phyloP scores from a whole-genome alignment of 768 basidiomycete genomes.

The Epithele typhae region DNA sequence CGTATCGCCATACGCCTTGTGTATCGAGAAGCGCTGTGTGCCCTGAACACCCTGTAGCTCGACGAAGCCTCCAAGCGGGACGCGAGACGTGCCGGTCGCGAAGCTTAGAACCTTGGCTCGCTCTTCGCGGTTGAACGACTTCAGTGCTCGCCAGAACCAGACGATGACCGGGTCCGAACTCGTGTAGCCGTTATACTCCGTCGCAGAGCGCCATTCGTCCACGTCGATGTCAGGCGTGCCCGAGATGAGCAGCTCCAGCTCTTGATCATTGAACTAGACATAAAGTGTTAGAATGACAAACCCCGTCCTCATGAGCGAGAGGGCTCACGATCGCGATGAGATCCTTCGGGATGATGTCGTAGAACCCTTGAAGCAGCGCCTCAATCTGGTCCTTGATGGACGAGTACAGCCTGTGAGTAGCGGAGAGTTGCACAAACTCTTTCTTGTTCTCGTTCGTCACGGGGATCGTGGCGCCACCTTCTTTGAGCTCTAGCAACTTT shows the following conservation, averaged over 20 bases:
- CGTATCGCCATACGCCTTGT: constrained; percentile 84
- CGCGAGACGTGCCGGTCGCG: constrained; percentile 88
- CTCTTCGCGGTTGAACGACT: constrained; percentile 96
- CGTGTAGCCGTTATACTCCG: constrained; percentile 85
- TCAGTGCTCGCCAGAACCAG: constrained; percentile 99
- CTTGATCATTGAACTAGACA: constrained; percentile 85
- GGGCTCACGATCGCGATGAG: constrained; percentile 82
- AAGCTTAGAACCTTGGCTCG: constrained; percentile 96
- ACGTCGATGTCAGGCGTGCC: constrained; percentile 99
- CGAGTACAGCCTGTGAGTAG: constrained; percentile 87
- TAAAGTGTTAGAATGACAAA: constrained; percentile 6
- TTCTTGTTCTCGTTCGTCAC: constrained; percentile 97
- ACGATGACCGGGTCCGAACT: constrained; percentile 92
- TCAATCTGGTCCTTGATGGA: constrained; percentile 97
- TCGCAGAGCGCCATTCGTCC: constrained; percentile 93
- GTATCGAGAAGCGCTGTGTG: constrained; percentile 92
- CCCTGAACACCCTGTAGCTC: constrained; percentile 96
- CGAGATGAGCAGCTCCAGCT: constrained; percentile 89
- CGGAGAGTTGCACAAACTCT: constrained; percentile 94
- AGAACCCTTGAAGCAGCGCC: constrained; percentile 85
- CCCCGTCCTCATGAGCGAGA: too few species aligned
- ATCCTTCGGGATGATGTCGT: constrained; percentile 97
- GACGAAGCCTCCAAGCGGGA: constrained; percentile 90
- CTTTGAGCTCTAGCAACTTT: constrained; percentile 83
- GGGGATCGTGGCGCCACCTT: constrained; percentile 73